Percentiles rank a stretch among this genome's conserved stretches.
These are phyloP conservation scores for Penicillium oxalicum DNA, from an alignment of 2,329 filamentous ascomycete genomes.

Conservation along the genomic window DNA sequence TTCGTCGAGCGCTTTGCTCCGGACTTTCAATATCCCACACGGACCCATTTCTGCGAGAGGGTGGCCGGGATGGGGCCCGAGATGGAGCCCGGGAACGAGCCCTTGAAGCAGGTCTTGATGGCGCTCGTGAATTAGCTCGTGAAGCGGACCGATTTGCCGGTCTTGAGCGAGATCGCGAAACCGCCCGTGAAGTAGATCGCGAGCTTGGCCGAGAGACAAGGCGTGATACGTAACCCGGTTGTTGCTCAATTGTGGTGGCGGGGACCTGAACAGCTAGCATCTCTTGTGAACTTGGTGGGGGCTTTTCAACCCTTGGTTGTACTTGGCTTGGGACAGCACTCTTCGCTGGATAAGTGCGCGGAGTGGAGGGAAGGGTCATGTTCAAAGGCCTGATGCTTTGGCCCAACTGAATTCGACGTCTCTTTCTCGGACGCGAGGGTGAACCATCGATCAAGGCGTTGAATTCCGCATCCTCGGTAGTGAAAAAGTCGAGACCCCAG, in stretches of 20 bases:
- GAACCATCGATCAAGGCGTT: slow-evolving; percentile 29
- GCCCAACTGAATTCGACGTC: slow-evolving; percentile 31
- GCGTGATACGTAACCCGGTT: slow-evolving; percentile 8
- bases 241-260: slow-evolving; percentile 16
- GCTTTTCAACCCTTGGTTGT: slow-evolving; percentile 8
- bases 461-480: slow-evolving; percentile 37
- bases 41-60: slow-evolving; percentile 22
- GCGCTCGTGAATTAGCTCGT: background rate
- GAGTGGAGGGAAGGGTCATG: slow-evolving; percentile 24
- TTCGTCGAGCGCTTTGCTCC: slow-evolving; percentile 18
- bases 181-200: background rate
- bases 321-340: slow-evolving; percentile 11
- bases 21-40: slow-evolving; percentile 36
- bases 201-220: background rate
- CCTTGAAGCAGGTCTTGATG: background rate
- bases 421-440: slow-evolving; percentile 32
- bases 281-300: background rate
- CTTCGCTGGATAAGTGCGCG: slow-evolving; percentile 17
- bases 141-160: background rate
- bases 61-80: background rate
- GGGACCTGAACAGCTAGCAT: slow-evolving; percentile 9
- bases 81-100: background rate
- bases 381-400: slow-evolving; percentile 27
- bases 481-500: slow-evolving; percentile 34
- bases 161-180: background rate